Base-by-base conservation (phyloP, 495 filamentous ascomycete species). In the Aspergillus ellipticus region DNA sequence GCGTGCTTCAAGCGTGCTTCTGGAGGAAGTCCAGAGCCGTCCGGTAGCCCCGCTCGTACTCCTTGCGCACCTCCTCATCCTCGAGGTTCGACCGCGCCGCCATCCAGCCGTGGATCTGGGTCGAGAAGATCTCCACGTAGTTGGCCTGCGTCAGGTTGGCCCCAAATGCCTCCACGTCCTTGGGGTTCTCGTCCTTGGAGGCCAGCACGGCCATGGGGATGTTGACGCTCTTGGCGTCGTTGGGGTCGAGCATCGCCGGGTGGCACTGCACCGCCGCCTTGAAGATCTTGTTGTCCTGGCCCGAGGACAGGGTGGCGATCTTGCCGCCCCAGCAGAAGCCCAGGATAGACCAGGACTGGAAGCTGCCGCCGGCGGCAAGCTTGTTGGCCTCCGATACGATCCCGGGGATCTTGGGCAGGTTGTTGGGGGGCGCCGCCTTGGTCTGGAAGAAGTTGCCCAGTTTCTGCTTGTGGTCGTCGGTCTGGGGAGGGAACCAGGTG, bases 311-410 rank as follows among this genome's bases (percentile, higher is more conserved):
- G n/a, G 80, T 79, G 15, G 81, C 74, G 49, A 88, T 82, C 78
- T 96, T 96, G 52, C 88, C 92, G 54, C 93, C 93, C 93, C 92
- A 98, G 81, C 93, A 98, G 82, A 80, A 91, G 13, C 93, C 93
- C n/a, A 97, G 67, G 54, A 90, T 78, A n/a, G 78, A 91, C 90
- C 90, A 96, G 28, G 81, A 85, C 63, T 85, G 76, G 62, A 95
- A 85, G 26, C 46, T 37, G 10, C 60, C 71, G 37, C 55, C 57
- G 19, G 64, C 48, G 4, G 73, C 70, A 13, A 80, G 76, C 59
- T 72, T 66, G 69, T 71, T 74, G 79, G 72, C 74, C 74, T 80
- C 60, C 63, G 75, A 60, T 67, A 94, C 73, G 54, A 87, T 74
- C 6, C 71, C 77, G 0, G 85, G 85, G 54, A 96, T 78, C 59